Evolutionary conservation across 495 filamentous ascomycete genomes (phyloP).

Genomic region (Astrothelium subdiscretum): DNA sequence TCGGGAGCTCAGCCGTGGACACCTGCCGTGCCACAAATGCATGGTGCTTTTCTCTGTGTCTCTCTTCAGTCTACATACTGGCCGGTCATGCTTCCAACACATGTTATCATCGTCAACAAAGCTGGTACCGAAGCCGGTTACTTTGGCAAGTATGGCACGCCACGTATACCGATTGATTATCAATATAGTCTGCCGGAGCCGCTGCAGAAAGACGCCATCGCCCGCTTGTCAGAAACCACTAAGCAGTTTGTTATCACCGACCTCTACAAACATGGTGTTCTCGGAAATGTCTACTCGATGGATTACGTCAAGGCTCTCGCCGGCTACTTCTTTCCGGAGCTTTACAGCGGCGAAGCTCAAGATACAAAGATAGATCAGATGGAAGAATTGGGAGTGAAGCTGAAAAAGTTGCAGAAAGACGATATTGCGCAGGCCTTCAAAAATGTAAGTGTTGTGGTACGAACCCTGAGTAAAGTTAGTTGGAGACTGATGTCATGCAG

Average conservation of each 20-base stretch:
- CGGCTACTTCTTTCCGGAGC: not conserved
- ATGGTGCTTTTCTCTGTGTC: not conserved
- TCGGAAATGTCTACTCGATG: not conserved
- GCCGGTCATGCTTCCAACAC: not conserved
- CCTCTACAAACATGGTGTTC: not conserved
- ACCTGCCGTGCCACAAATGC: not conserved
- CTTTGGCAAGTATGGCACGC: not conserved
- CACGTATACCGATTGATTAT: not conserved
- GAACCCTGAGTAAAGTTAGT: not conserved
- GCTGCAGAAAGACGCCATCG: not conserved
- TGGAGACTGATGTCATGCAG: not conserved
- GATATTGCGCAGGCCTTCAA: not conserved
- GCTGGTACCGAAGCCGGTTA: not conserved
- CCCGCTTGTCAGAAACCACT: not conserved
- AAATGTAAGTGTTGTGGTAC: not conserved
- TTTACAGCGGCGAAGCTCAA: not conserved
- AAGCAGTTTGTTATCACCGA: not conserved
- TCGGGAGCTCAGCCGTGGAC: not conserved
- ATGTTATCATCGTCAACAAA: not conserved
- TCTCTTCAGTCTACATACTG: not conserved
- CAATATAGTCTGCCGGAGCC: not conserved
- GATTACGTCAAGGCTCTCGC: not conserved
- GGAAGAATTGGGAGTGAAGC: not conserved
- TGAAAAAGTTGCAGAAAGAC: not conserved
- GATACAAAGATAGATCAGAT: not conserved